Evolutionary conservation across 2,329 filamentous ascomycete species (phyloP), one percentile per base, ranked within the genome.

Genomic region (Sphaceloma murrayae): DNA sequence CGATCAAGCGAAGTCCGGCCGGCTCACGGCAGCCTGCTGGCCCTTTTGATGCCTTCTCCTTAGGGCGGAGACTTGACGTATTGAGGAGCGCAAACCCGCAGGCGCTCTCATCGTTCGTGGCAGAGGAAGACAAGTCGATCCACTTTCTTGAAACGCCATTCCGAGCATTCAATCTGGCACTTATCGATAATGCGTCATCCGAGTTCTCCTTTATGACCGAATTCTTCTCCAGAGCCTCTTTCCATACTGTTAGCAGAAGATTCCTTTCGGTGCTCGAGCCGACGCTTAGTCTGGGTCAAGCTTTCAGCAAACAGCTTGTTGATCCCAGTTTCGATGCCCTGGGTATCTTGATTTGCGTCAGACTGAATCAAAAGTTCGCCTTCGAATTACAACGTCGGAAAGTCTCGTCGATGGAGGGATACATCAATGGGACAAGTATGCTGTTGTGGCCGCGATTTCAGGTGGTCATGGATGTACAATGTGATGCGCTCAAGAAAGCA

Each of bases 361-460:
- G 91, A 4, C 66, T 98, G 11, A 98, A 94, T 54, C 91, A 96
- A 58, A 85, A 91, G 53, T 81, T 89, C 48, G 88, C 91, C 11
- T 98, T 98, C 59, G 85, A 94, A 62, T 73, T 96, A 24, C 91
- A 98, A 62, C 77, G 89, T 8, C 79, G 89, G 45, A 89, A 93
- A 58, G 78, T 96, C 1, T 91, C 91, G 0, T 81, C 86, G 4
- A 80, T 85, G 2, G 91, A 98, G 58, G 74, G 78, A 29, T 98
- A 98, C 59, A 81, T 95, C 59, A 98, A 98, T 60, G 88, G 79
- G 34, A 94, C 86, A 4, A 88, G 83, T 57, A 98, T 98, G 86
- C 76, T 91, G 2, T 75, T 98, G 4, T 98, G 91, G 91, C 91
- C 91, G 5, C 81, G 89, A 18, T 84, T 98, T 56, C 93, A 98